Conservation (phyloP, 345 rosid genomes). For the Acer campestre region DNA sequence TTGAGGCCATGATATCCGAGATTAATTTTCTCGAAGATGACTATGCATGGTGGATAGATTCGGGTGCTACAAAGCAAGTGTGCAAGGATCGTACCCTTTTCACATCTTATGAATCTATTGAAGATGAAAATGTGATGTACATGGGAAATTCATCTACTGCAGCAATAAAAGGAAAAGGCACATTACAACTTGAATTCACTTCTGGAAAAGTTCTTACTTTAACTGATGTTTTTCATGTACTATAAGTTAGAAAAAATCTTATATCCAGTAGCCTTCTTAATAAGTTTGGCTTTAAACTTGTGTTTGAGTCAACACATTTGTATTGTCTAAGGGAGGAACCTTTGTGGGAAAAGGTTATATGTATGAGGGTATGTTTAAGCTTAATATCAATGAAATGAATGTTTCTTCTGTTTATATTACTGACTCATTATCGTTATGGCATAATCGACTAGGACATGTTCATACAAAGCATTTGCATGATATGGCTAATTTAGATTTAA, state of each 20-base stretch:
- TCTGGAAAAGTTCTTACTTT: too few relatives aligned
- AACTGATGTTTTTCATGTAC: too few relatives aligned
- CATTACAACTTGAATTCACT: neutral
- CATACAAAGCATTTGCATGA: neutral
- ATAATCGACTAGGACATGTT: neutral
- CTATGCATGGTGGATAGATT: too few relatives aligned
- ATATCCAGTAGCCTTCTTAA: too few relatives aligned
- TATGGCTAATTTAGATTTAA: neutral
- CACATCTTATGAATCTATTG: neutral
- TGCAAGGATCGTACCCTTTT: neutral
- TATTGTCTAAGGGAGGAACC: neutral
- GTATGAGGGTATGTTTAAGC: neutral
- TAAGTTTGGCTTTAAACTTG: too few relatives aligned
- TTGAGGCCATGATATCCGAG: too few relatives aligned
- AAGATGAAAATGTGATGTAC: neutral
- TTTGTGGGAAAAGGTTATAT: neutral
- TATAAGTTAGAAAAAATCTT: too few relatives aligned
- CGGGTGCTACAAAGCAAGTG: too few relatives aligned
- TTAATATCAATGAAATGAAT: neutral
- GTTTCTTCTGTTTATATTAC: neutral
- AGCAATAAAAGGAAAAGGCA: neutral
- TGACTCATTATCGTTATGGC: neutral
- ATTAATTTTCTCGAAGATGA: too few relatives aligned
- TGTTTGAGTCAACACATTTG: too few relatives aligned
- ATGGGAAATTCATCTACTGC: neutral